Conservation (phyloP, 495 filamentous ascomycete genomes). For the Podospora comata region DNA sequence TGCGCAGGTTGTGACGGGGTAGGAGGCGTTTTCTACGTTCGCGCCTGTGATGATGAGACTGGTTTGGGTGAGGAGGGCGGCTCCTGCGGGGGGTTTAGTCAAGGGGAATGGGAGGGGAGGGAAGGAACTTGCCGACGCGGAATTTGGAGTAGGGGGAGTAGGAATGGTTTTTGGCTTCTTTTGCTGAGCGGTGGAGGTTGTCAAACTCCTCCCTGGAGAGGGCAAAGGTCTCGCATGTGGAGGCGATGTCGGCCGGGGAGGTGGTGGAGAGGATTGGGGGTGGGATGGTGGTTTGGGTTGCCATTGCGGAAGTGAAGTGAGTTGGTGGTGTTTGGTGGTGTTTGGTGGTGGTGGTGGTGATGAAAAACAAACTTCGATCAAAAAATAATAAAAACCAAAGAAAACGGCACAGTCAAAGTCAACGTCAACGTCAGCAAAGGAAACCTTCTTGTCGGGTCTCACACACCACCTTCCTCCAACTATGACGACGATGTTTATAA, state of each 20-base stretch:
- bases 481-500: neutral
- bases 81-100: conserved; percentile 19
- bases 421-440: neutral
- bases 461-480: neutral
- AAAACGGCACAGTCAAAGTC: neutral
- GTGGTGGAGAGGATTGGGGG: conserved; percentile 26
- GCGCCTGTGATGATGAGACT: conserved; percentile 67
- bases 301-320: conserved; percentile 7
- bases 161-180: conserved; percentile 66
- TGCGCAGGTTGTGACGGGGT: conserved; percentile 91
- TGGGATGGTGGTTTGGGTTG: neutral
- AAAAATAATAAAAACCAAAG: too few species aligned
- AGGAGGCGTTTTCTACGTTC: conserved; percentile 92
- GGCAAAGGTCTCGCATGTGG: conserved; percentile 40
- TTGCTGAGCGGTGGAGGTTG: conserved; percentile 55
- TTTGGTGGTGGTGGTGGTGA: neutral
- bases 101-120: too few species aligned
- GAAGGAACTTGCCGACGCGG: conserved; percentile 61
- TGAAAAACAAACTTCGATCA: neutral
- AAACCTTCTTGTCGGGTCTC: neutral
- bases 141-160: conserved; percentile 96
- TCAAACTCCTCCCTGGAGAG: conserved; percentile 59
- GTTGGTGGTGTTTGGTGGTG: neutral
- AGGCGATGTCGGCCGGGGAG: conserved; percentile 25
- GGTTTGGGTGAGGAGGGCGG: conserved; percentile 64